Evolutionary conservation across 2,329 filamentous ascomycete genomes (phyloP).

Genomic region (Ceratocystis destructans): DNA sequence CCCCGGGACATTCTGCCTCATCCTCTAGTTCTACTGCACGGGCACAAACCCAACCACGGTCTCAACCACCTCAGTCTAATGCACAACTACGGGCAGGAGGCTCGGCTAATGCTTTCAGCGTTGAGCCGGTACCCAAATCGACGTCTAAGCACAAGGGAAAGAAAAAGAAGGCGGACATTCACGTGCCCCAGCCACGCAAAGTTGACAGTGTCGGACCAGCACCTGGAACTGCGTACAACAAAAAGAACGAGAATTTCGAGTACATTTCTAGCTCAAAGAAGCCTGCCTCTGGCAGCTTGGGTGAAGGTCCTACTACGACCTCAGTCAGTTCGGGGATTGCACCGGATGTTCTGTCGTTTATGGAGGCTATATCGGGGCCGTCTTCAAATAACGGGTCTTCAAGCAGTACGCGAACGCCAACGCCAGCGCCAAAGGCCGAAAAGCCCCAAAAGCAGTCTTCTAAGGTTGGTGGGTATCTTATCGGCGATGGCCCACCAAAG

Average conservation of each 20-base stretch:
- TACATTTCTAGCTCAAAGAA: conserved; percentile 45
- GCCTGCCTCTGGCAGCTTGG: neutral
- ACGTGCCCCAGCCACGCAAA: conserved; percentile 49
- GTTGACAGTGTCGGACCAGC: conserved; percentile 51
- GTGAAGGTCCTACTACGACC: neutral
- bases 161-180: conserved; percentile 48
- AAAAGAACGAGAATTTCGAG: conserved; percentile 54
- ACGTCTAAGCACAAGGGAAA: conserved; percentile 32
- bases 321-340: neutral
- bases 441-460: conserved; percentile 47
- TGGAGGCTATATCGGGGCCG: conserved; percentile 3
- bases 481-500: conserved; percentile 57
- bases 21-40: conserved; percentile 18
- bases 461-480: conserved; percentile 56
- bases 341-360: conserved; percentile 1
- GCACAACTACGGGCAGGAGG: neutral
- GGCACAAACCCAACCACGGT: conserved; percentile 21
- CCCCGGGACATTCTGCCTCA: conserved; percentile 26
- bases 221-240: conserved; percentile 57
- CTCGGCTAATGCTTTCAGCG: conserved; percentile 20
- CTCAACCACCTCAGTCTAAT: conserved; percentile 2
- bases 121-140: conserved; percentile 36
- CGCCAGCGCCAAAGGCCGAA: conserved; percentile 32
- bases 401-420: conserved; percentile 22
- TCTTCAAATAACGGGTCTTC: conserved; percentile 16